Conservation (phyloP, 2,329 filamentous ascomycete species). For the Plenodomus tracheiphilus region DNA sequence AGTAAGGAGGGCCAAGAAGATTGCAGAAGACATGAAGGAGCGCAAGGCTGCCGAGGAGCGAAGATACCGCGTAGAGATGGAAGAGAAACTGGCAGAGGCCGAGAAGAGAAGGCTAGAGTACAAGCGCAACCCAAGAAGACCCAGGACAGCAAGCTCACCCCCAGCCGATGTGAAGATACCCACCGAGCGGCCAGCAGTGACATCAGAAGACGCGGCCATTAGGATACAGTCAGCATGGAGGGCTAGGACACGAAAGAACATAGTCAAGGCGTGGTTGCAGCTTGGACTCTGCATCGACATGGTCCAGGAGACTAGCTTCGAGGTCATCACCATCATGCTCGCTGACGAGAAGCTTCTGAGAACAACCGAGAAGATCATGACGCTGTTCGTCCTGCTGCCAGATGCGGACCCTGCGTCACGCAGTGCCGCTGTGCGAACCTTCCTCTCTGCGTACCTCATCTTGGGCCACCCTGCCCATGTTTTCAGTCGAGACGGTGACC, state of each 20-base stretch:
- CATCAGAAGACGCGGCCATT: constrained; percentile 63
- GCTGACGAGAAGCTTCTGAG: constrained; percentile 68
- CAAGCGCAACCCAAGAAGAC: constrained; percentile 60
- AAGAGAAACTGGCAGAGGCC: constrained; percentile 77
- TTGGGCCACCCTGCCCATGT: constrained; percentile 78
- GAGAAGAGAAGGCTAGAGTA: constrained; percentile 67
- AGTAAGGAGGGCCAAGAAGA: constrained; percentile 77
- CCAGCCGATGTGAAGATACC: constrained; percentile 48
- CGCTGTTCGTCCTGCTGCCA: constrained; percentile 66
- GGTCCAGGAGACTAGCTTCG: constrained; percentile 71
- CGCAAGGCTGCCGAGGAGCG: constrained; percentile 74
- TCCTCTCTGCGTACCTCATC: constrained; percentile 79
- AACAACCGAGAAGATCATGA: constrained; percentile 67
- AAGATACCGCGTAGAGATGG: constrained; percentile 72
- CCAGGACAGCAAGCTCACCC: constrained; percentile 58
- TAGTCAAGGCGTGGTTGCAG: constrained; percentile 67
- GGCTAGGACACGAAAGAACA: constrained; percentile 58
- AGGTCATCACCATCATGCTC: constrained; percentile 71
- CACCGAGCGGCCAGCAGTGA: constrained; percentile 46
- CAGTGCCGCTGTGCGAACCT: constrained; percentile 71
- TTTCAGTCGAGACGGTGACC: constrained; percentile 71
- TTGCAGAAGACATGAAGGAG: constrained; percentile 82
- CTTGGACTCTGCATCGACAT: constrained; percentile 71
- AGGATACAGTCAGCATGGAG: constrained; percentile 75
- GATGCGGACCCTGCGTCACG: constrained; percentile 63